phyloP scores from a whole-genome alignment of 257 asterid genomes.

The Gentiana straminea region DNA sequence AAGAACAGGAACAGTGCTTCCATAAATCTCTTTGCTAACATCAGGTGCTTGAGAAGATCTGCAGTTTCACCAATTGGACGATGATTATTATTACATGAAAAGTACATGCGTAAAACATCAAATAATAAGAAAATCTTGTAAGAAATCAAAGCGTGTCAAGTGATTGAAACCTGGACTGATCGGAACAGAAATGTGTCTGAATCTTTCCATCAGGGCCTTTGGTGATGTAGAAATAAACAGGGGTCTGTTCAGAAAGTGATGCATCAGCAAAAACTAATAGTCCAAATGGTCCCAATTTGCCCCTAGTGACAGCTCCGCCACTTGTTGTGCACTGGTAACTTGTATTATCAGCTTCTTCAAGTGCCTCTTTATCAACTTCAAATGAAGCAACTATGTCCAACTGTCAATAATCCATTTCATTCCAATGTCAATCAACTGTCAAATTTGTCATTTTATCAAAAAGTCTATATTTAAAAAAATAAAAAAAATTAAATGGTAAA shows the following conservation, averaged over 20 bases:
- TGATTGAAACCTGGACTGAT: conserved; percentile 49
- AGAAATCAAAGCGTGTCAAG: not conserved
- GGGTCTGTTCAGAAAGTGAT: conserved; percentile 44
- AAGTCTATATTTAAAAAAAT: not conserved
- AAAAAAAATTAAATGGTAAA: too few relatives aligned
- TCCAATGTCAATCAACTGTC: not conserved
- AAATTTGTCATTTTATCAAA: too few relatives aligned
- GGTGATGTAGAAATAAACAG: conserved; percentile 59
- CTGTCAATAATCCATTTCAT: conserved; percentile 22
- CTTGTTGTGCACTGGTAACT: conserved; percentile 44
- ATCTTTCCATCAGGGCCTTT: conserved; percentile 35
- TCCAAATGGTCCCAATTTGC: conserved; percentile 75
- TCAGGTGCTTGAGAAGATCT: conserved; percentile 68
- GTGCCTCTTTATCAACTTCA: conserved; percentile 28
- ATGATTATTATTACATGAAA: not conserved
- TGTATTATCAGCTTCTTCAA: conserved; percentile 19
- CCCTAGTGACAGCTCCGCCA: conserved; percentile 66
- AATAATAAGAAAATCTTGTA: not conserved
- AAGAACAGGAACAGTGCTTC: conserved; percentile 64
- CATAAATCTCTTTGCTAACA: conserved; percentile 54
- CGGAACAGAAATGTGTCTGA: conserved; percentile 59
- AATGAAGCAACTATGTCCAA: conserved; percentile 58
- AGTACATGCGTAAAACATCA: not conserved
- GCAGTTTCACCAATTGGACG: conserved; percentile 2
- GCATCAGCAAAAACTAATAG: conserved; percentile 54